These are phyloP conservation scores for Hyaloperonospora brassicae DNA, from an alignment of 352 stramenopile species.

Conservation along the genomic window DNA sequence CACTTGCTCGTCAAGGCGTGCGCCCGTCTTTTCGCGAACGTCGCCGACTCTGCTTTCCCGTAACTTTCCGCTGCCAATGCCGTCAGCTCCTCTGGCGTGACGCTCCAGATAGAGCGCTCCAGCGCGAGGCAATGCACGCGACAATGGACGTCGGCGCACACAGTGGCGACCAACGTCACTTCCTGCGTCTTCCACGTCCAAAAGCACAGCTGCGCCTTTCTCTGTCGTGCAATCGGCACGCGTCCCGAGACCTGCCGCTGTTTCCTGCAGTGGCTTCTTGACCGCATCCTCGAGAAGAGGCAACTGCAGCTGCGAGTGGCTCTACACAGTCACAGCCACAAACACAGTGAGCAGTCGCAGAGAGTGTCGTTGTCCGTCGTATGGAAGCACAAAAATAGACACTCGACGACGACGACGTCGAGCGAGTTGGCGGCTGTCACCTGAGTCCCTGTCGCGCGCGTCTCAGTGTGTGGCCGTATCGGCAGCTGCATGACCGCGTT, in stretches of 20 bases:
- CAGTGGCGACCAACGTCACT: not conserved
- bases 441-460: constrained; percentile 9
- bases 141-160: not conserved
- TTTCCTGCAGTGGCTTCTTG: not conserved
- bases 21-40: constrained; percentile 9
- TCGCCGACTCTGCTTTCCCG: not conserved
- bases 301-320: constrained; percentile 17
- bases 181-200: not conserved
- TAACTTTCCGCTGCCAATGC: constrained; percentile 15
- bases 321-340: constrained; percentile 3
- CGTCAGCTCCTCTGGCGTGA: constrained; percentile 26
- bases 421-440: not conserved
- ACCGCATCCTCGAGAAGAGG: constrained; percentile 6
- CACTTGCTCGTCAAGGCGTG: constrained; percentile 23
- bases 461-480: not conserved
- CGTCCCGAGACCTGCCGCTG: not conserved
- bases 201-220: not conserved
- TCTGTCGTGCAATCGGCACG: not conserved
- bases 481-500: not conserved
- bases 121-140: not conserved
- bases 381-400: no score
- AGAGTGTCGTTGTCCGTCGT: no score
- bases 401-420: no score
- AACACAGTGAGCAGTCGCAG: no score
- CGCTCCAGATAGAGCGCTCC: constrained; percentile 30